Conservation (phyloP, 164 flowering plant genomes). For the Vitis rotundifolia region DNA sequence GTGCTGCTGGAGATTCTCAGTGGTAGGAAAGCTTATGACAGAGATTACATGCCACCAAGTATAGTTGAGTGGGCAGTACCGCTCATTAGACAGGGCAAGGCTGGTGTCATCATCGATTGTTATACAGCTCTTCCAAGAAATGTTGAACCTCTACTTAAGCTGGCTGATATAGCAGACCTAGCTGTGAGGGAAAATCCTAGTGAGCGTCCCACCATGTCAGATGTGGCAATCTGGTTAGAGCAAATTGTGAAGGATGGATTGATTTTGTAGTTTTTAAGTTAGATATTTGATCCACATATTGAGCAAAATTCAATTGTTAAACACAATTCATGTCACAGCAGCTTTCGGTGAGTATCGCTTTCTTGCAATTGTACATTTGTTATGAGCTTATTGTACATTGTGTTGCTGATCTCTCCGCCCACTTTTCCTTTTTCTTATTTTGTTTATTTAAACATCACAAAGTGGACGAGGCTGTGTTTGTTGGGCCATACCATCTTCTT, state of each 20-base stretch:
- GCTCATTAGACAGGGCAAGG: constrained; percentile 60
- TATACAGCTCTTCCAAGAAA: constrained; percentile 71
- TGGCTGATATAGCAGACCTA: constrained; percentile 78
- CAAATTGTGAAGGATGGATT: constrained; percentile 61
- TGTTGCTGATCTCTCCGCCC: background rate
- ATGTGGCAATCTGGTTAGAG: constrained; percentile 56
- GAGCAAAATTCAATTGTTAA: constrained; percentile 1
- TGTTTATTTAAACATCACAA: constrained; percentile 6
- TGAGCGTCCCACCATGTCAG: constrained; percentile 66
- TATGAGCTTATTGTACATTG: constrained; percentile 33
- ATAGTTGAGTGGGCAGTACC: constrained; percentile 88
- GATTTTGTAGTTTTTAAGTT: constrained; percentile 38
- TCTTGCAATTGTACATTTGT: constrained; percentile 40
- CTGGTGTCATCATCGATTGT: constrained; percentile 74
- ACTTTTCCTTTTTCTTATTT: background rate
- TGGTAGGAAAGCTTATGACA: constrained; percentile 81
- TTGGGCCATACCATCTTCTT: constrained; percentile 5
- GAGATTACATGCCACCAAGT: constrained; percentile 55
- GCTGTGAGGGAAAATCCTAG: constrained; percentile 58
- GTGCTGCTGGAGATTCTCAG: constrained; percentile 80
- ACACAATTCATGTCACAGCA: constrained; percentile 1
- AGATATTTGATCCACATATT: constrained; percentile 2
- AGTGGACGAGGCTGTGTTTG: constrained; percentile 9
- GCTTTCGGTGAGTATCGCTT: constrained; percentile 9
- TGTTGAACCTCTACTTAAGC: constrained; percentile 77